Percentiles rank a stretch among this genome's conserved stretches.
These are phyloP conservation scores for Cardamine chenopodiifolia DNA, from an alignment of 345 rosid genomes.

Conservation along the genomic window DNA sequence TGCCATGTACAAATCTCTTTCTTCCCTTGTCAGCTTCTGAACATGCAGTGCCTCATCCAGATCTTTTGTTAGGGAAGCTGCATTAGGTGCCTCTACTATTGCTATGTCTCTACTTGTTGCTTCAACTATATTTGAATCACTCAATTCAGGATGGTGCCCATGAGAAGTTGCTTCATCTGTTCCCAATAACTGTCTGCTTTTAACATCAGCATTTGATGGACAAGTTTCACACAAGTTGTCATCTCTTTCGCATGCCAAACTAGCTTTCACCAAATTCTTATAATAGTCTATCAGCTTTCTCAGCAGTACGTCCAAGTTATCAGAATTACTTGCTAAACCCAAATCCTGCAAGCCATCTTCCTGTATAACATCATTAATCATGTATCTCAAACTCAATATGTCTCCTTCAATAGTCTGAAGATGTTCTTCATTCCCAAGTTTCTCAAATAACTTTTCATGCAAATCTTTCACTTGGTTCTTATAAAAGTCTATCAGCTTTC, in stretches of 20 bases:
- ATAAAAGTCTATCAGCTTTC: slow-evolving; percentile 66
- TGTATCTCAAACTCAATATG: slow-evolving; percentile 55
- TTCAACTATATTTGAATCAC: slow-evolving; percentile 39
- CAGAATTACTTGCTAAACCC: slow-evolving; percentile 48
- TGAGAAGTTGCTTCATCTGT: slow-evolving; percentile 40
- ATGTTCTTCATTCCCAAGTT: slow-evolving; percentile 50
- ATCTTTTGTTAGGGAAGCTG: slow-evolving; percentile 58
- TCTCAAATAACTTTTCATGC: slow-evolving; percentile 57
- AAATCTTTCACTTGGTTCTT: slow-evolving; percentile 50
- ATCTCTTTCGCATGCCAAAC: slow-evolving; percentile 36
- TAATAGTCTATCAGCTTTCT: slow-evolving; percentile 69
- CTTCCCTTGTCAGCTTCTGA: slow-evolving; percentile 61
- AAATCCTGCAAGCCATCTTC: slow-evolving; percentile 53
- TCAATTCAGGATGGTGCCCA: slow-evolving; percentile 35
- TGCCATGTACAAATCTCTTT: slow-evolving; percentile 66
- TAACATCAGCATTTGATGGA: slow-evolving; percentile 39
- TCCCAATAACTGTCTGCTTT: slow-evolving; percentile 45
- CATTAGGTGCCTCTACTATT: slow-evolving; percentile 44
- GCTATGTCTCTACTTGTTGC: slow-evolving; percentile 50
- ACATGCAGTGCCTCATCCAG: slow-evolving; percentile 63
- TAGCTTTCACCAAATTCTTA: slow-evolving; percentile 42
- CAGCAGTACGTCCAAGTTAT: slow-evolving; percentile 63
- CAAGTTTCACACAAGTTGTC: slow-evolving; percentile 38
- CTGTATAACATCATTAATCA: slow-evolving; percentile 60
- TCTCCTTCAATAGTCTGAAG: slow-evolving; percentile 50